Base-by-base conservation (phyloP, 1,139 yeast species). In the Kurtzmaniella quercitrusa region DNA sequence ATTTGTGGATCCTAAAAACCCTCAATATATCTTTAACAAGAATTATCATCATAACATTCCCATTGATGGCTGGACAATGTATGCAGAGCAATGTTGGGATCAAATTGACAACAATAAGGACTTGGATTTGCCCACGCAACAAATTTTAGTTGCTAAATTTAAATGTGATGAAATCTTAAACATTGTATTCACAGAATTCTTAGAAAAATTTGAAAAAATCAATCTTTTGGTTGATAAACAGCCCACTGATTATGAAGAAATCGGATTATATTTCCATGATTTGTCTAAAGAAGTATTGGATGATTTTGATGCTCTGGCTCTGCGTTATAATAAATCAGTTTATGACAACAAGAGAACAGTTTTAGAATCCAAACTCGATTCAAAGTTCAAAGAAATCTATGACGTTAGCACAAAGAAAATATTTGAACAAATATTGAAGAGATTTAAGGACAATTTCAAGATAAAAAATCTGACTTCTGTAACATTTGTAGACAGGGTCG, bases 91-190 rank as follows among this genome's bases (percentile, higher is more conserved):
- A 57, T 84, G 96, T 51, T 93, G 98, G 98, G 84, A 86, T 42
- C 96, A 90, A 62, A 93, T 93, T 56, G 95, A 90, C 62, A 75
- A 77, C 48, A 93, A 93, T 65, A 91, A 89, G 63, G 98, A 93
- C 59, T 77, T 93, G 53, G 98, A 93, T 64, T 74, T 93, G 53
- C 98, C 98, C 21, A 91, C 98, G 1, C 98, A 93, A 60, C 98
- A 93, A 61, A 87, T 89, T 39, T 70, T 93, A 48, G 98, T 93
- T 16, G 96, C 98, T 4, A 81, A 93, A 54, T 93, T 89, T 66
- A 82, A 96, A 58, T 93, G 98, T 63, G 96, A 91, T 56, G 98
- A 93, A 61, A 86, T 94, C 43, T 76, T 82, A 23, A 65, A 68
- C 25, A 66, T 65, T 36, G 73, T 82, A 1, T 79, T 66, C 56